These are phyloP conservation scores for Metschnikowia santaceciliae DNA, from an alignment of 805 yeast genomes.

Conservation along the genomic window DNA sequence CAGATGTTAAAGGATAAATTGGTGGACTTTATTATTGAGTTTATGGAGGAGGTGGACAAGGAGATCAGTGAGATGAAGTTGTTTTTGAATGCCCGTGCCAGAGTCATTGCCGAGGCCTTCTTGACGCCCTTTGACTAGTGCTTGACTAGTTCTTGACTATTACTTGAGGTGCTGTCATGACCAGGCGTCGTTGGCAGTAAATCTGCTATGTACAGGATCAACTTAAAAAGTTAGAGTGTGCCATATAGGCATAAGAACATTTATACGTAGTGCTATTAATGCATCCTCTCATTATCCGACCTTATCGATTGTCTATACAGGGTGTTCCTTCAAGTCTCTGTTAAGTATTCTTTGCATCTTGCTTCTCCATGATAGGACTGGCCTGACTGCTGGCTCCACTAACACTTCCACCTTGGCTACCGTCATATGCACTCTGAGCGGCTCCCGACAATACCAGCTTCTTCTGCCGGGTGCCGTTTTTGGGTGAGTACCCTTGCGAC, in stretches of 20 bases:
- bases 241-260: neutral
- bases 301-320: neutral
- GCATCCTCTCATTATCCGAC: neutral
- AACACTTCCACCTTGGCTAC: conserved; percentile 1
- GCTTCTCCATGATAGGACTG: conserved; percentile 2
- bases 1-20: conserved; percentile 92
- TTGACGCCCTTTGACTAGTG: conserved; percentile 76
- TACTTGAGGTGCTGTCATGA: conserved; percentile 1
- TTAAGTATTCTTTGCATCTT: neutral
- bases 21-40: conserved; percentile 94
- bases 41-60: conserved; percentile 98
- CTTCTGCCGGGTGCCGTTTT: conserved; percentile 24
- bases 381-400: conserved; percentile 1
- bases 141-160: no score
- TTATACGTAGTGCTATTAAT: neutral
- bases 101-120: conserved; percentile 96
- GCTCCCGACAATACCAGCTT: conserved; percentile 6
- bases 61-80: conserved; percentile 98
- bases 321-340: no score
- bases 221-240: neutral
- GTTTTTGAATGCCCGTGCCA: conserved; percentile 94
- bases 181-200: conserved; percentile 1
- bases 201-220: neutral
- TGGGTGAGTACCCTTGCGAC: conserved; percentile 29
- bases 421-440: neutral